Conservation (phyloP, 169 alveolate species). For the Babesia bovis region DNA sequence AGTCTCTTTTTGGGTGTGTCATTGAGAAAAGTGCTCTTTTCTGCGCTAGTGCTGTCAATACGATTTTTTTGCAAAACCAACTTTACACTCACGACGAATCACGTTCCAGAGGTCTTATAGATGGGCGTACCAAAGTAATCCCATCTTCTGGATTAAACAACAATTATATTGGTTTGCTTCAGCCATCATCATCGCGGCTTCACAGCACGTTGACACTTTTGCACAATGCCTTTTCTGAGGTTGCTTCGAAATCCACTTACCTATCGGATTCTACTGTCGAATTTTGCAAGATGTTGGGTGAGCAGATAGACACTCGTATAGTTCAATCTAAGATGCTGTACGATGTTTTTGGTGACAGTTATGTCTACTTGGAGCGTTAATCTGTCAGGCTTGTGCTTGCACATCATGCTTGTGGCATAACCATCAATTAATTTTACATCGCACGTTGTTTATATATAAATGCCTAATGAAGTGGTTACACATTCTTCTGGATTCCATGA, state of each 20-base stretch:
- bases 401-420: not conserved
- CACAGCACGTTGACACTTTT: conserved; percentile 27
- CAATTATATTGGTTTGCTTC: not conserved
- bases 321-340: conserved; percentile 6
- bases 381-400: not conserved
- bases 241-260: not conserved
- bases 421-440: not conserved
- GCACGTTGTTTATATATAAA: not conserved
- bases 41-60: conserved; percentile 18
- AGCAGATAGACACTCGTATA: conserved; percentile 13
- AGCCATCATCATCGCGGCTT: not conserved
- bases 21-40: conserved; percentile 30
- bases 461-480: not conserved
- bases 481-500: conserved; percentile 11
- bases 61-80: conserved; percentile 41
- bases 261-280: conserved; percentile 11
- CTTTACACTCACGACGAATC: conserved; percentile 9
- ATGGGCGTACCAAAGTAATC: no score
- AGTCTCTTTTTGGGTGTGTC: conserved; percentile 13
- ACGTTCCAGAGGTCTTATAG: not conserved
- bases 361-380: conserved; percentile 12
- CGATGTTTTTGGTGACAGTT: conserved; percentile 14
- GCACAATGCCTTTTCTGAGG: conserved; percentile 33
- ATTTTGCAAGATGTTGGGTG: conserved; percentile 3
- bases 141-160: no score